These are phyloP conservation scores for Yarrowia osloensis DNA, from an alignment of 805 yeast species.

Conservation along the genomic window DNA sequence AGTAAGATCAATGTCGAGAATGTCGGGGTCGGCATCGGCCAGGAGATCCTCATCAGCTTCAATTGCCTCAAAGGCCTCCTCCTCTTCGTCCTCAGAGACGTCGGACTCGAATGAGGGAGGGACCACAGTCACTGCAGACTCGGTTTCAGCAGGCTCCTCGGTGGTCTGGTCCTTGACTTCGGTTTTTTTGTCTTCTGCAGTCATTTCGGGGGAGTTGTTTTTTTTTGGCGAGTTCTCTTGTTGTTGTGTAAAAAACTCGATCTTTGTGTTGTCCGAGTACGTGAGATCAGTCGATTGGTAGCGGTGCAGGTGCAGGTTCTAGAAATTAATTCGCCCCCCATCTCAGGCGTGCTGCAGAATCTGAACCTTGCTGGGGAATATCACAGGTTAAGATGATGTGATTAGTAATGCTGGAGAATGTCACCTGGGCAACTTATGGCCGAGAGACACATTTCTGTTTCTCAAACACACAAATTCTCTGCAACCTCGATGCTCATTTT, in stretches of 20 bases:
- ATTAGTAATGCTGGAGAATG: neutral
- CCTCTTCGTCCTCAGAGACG: constrained; percentile 23
- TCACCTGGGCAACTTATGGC: no score
- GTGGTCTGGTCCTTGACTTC: neutral
- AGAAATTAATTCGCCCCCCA: constrained; percentile 16
- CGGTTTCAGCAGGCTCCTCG: neutral
- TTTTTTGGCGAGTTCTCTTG: neutral
- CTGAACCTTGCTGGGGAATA: constrained; percentile 3
- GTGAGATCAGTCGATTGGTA: neutral
- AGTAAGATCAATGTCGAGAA: constrained; percentile 57
- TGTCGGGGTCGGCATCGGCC: constrained; percentile 49
- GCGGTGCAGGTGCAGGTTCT: neutral
- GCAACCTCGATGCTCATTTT: no score
- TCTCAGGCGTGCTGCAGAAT: constrained; percentile 4
- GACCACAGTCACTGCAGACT: neutral
- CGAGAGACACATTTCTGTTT: no score
- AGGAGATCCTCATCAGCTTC: constrained; percentile 63
- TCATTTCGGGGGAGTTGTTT: neutral
- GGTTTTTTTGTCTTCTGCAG: constrained; percentile 5
- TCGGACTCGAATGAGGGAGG: constrained; percentile 4
- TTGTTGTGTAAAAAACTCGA: neutral
- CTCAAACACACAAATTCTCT: no score
- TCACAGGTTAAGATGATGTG: constrained; percentile 15
- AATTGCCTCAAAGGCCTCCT: constrained; percentile 44
- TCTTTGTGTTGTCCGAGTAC: neutral